phyloP scores from a whole-genome alignment of 1,284 basidiomycete species.

The Flammula alnicola region DNA sequence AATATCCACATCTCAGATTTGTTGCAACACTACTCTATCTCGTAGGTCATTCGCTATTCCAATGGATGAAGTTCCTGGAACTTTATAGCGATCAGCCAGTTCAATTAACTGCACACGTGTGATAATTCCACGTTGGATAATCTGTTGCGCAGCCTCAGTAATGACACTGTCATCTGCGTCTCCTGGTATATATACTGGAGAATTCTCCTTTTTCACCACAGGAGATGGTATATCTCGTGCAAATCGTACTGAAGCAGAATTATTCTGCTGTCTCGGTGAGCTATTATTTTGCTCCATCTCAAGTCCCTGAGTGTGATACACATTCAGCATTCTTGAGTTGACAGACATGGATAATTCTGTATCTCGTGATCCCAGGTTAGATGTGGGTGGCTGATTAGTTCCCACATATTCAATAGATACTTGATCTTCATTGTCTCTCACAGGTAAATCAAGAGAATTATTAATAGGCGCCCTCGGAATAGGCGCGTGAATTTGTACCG shows the following conservation, averaged over 20 bases:
- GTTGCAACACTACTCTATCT: slow-evolving; percentile 1
- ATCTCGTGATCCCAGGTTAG: not conserved
- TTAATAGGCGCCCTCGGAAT: not conserved
- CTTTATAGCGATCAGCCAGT: not conserved
- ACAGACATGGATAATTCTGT: not conserved
- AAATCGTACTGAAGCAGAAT: too few species aligned
- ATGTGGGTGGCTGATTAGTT: not conserved
- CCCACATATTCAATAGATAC: not conserved
- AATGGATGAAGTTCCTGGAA: not conserved
- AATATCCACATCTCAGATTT: not conserved
- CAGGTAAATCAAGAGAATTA: not conserved
- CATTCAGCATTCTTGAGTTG: not conserved
- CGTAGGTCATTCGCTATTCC: slow-evolving; percentile 4
- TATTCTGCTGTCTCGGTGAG: too few species aligned
- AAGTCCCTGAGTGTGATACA: too few species aligned
- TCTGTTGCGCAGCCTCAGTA: not conserved
- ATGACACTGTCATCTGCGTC: not conserved
- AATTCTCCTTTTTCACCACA: not conserved
- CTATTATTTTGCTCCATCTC: too few species aligned
- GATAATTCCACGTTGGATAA: not conserved
- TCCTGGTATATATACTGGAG: not conserved
- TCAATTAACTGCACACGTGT: not conserved
- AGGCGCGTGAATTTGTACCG: not conserved
- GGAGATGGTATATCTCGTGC: not conserved
- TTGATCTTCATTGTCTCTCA: not conserved